Conservation (phyloP, 148 eudicot genomes). For the Vaccinium darrowii region DNA sequence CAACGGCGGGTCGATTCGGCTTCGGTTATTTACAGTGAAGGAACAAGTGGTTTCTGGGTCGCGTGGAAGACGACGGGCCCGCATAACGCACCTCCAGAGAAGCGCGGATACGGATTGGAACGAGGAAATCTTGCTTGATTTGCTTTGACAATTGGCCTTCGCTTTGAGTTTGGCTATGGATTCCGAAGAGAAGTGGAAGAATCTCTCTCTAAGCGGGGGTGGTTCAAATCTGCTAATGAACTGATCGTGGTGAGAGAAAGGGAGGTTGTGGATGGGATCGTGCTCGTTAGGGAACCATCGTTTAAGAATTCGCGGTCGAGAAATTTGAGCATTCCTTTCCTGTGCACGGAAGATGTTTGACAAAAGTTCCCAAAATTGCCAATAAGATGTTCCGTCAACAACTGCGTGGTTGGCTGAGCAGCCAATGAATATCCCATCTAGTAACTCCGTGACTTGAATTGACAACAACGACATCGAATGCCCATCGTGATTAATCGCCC, state of each 20-base stretch:
- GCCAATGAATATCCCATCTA: conserved; percentile 31
- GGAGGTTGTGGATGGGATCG: conserved; percentile 22
- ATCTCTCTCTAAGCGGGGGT: conserved; percentile 25
- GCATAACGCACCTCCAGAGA: conserved; percentile 26
- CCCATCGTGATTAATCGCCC: conserved; percentile 26
- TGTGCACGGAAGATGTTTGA: conserved; percentile 9
- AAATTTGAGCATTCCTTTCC: neutral
- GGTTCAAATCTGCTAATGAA: conserved; percentile 24
- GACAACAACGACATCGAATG: conserved; percentile 23
- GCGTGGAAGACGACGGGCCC: conserved; percentile 8
- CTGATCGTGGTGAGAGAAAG: conserved; percentile 29
- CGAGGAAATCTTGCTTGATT: conserved; percentile 22
- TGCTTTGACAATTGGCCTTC: conserved; percentile 22
- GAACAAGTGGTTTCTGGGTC: conserved; percentile 6
- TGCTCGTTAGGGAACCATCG: conserved; percentile 25
- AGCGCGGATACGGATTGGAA: conserved; percentile 29
- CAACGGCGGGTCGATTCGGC: conserved; percentile 25
- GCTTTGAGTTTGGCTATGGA: conserved; percentile 24
- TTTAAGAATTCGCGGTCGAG: conserved; percentile 19
- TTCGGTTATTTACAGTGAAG: conserved; percentile 16
- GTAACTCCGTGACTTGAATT: conserved; percentile 30
- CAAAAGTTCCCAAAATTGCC: conserved; percentile 25
- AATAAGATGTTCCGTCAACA: conserved; percentile 21
- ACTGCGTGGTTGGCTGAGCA: conserved; percentile 20
- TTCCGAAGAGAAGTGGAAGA: conserved; percentile 27